Evolutionary conservation across 352 stramenopile genomes (phyloP).

Genomic region (Nothophytophthora sp.): DNA sequence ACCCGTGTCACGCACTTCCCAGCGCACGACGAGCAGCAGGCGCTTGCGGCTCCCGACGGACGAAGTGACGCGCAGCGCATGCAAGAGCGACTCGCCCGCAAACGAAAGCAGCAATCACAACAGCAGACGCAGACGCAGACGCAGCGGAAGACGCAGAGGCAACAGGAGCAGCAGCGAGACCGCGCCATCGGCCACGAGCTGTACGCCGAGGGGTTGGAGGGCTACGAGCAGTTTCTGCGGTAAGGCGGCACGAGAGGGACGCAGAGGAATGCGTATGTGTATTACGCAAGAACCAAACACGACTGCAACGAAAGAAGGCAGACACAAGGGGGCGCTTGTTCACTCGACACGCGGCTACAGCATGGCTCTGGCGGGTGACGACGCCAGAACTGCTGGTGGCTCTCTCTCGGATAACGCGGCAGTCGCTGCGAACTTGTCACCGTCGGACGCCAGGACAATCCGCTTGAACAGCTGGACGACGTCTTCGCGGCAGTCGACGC

Average conservation of each 20-base stretch:
- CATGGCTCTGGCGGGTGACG: too few species aligned
- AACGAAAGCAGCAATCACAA: conserved; percentile 40
- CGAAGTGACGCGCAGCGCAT: conserved; percentile 37
- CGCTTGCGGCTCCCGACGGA: conserved; percentile 25
- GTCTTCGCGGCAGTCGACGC: conserved; percentile 38
- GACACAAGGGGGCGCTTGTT: too few species aligned
- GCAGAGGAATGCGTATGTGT: not conserved
- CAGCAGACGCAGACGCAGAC: conserved; percentile 17
- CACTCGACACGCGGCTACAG: too few species aligned
- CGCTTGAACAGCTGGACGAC: conserved; percentile 41
- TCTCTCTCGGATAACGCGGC: not conserved
- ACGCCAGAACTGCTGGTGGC: conserved; percentile 5
- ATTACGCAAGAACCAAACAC: not conserved
- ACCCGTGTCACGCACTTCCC: conserved; percentile 44
- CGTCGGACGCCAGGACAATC: conserved; percentile 25
- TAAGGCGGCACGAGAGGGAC: conserved; percentile 8
- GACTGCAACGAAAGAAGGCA: too few species aligned
- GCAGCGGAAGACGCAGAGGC: conserved; percentile 43
- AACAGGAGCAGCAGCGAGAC: conserved; percentile 40
- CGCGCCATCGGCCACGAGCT: conserved; percentile 45
- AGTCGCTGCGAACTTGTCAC: not conserved
- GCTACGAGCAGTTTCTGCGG: conserved; percentile 57
- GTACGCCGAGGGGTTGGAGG: conserved; percentile 49
- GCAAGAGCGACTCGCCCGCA: conserved; percentile 43
- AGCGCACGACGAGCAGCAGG: conserved; percentile 36